These are phyloP conservation scores for Mycena olivaceomarginata DNA, from an alignment of 768 basidiomycete genomes.

Conservation along the genomic window DNA sequence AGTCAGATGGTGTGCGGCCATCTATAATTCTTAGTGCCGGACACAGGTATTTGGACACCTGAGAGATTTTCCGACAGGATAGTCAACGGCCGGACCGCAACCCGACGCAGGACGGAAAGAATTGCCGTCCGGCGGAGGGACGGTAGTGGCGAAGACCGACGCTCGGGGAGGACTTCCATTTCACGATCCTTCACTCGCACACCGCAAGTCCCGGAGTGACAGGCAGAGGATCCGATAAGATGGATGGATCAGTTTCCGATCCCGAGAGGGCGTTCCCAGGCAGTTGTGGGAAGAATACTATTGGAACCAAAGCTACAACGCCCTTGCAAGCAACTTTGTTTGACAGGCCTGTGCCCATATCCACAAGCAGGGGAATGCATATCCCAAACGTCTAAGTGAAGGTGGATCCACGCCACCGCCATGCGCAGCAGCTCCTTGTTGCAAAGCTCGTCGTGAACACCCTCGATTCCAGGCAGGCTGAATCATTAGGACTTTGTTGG, in stretches of 20 bases:
- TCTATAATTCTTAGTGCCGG: background rate
- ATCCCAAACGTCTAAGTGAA: slow-evolving; percentile 21
- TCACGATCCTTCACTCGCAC: slow-evolving; percentile 23
- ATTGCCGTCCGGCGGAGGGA: slow-evolving; percentile 9
- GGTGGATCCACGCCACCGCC: slow-evolving; percentile 11
- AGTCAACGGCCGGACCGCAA: slow-evolving; percentile 24
- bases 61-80: slow-evolving; percentile 22
- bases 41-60: slow-evolving; percentile 8
- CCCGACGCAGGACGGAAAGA: slow-evolving; percentile 1
- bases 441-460: slow-evolving; percentile 5
- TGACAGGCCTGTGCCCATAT: slow-evolving; percentile 27
- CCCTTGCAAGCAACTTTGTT: slow-evolving; percentile 20
- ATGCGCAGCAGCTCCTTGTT: slow-evolving; percentile 21
- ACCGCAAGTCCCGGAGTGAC: slow-evolving; percentile 28
- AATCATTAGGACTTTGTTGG: background rate
- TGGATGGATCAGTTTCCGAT: slow-evolving; percentile 26
- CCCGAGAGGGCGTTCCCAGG: slow-evolving; percentile 24
- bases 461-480: slow-evolving; percentile 19
- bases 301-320: slow-evolving; percentile 1
- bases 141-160: background rate
- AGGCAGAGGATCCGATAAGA: slow-evolving; percentile 28
- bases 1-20: slow-evolving; percentile 35
- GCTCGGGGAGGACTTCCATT: background rate
- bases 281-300: slow-evolving; percentile 25
- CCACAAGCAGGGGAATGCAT: slow-evolving; percentile 12